A percentile compares a stretch with the other conserved stretches of the same genome.
Evolutionary conservation across 768 basidiomycete species (phyloP).

Genomic region (Rhodotorula taiwanensis): DNA sequence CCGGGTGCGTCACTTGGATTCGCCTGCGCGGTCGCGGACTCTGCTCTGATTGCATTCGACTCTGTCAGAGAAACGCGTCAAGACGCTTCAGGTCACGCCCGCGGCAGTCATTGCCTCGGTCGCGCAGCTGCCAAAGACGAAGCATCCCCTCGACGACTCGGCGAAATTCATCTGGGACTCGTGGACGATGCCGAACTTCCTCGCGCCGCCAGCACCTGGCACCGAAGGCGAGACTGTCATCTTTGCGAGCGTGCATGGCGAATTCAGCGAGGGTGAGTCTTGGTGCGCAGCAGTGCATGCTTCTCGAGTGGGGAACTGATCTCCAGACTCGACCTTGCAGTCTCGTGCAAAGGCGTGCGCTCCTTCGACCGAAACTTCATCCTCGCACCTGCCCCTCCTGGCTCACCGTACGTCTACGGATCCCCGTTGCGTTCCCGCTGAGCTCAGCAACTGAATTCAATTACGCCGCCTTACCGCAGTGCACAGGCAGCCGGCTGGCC

Average conservation of each 20-base stretch:
- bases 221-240: conserved; percentile 49
- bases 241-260: conserved; percentile 72
- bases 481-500: conserved; percentile 83
- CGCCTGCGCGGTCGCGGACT: conserved; percentile 45
- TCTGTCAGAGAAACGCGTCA: conserved; percentile 40
- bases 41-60: conserved; percentile 4
- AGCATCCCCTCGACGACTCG: conserved; percentile 70
- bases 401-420: conserved; percentile 65
- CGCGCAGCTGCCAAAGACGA: conserved; percentile 62
- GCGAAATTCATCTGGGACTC: conserved; percentile 83
- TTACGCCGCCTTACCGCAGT: no score
- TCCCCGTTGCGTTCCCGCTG: no score
- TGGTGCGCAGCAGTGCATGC: no score
- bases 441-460: no score
- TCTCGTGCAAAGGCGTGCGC: conserved; percentile 67
- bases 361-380: conserved; percentile 93
- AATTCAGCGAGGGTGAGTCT: conserved; percentile 77
- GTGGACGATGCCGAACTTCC: conserved; percentile 51
- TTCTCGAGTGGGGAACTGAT: no score
- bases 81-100: conserved; percentile 64
- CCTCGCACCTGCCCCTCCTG: conserved; percentile 68
- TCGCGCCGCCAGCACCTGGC: conserved; percentile 48
- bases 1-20: conserved; percentile 21
- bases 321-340: conserved; percentile 44
- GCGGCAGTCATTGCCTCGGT: conserved; percentile 60